phyloP scores from a whole-genome alignment of 768 basidiomycete species.

The Hydnum rufescens region DNA sequence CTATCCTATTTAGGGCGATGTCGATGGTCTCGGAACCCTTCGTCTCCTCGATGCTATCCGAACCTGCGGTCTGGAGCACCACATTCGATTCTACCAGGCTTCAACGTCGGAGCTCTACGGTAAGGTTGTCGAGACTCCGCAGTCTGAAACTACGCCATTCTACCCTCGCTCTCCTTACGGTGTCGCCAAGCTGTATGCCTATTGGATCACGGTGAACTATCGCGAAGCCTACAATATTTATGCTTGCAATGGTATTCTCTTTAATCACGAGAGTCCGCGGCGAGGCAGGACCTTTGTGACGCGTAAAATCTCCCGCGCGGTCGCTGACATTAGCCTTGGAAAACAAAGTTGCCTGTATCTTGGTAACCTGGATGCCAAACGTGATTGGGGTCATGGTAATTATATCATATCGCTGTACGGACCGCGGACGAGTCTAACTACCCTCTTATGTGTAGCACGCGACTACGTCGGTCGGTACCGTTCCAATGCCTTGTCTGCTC shows the following conservation, averaged over 20 bases:
- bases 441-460: slow-evolving; percentile 2
- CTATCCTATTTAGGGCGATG: slow-evolving; percentile 38
- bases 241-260: slow-evolving; percentile 90
- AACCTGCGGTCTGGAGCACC: slow-evolving; percentile 83
- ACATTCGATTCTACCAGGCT: slow-evolving; percentile 92
- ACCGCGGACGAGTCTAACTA: neutral
- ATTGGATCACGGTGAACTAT: slow-evolving; percentile 83
- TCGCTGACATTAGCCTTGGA: slow-evolving; percentile 75
- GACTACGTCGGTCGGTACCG: slow-evolving; percentile 2
- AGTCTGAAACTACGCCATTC: slow-evolving; percentile 92
- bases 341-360: slow-evolving; percentile 85
- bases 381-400: slow-evolving; percentile 95
- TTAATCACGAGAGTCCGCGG: slow-evolving; percentile 95
- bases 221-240: slow-evolving; percentile 93
- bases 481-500: neutral
- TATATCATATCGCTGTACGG: slow-evolving; percentile 3
- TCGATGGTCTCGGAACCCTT: slow-evolving; percentile 86
- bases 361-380: slow-evolving; percentile 83
- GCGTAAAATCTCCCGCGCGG: slow-evolving; percentile 82
- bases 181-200: slow-evolving; percentile 83
- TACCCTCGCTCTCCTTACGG: slow-evolving; percentile 97
- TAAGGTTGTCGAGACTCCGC: slow-evolving; percentile 88
- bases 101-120: slow-evolving; percentile 96
- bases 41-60: slow-evolving; percentile 91
- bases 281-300: slow-evolving; percentile 92